Conservation (phyloP, 2,329 filamentous ascomycete species). For the Colletotrichum australisinense region DNA sequence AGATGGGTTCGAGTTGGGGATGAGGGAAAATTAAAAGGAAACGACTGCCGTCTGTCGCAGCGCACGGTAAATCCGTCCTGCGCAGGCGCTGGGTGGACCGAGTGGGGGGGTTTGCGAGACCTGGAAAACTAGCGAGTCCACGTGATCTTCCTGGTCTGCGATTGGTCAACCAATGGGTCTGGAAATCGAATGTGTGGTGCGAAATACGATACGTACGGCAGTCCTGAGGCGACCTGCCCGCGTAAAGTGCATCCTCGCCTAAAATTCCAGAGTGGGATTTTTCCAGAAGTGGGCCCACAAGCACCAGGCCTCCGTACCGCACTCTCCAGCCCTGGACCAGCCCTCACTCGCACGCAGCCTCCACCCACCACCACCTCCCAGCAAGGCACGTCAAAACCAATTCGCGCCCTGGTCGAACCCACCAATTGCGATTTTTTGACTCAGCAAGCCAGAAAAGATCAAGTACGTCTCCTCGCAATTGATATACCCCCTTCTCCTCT, state of each 20-base stretch:
- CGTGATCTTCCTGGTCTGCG: accelerated
- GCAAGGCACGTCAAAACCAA: not conserved
- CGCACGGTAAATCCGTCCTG: slow-evolving; percentile 16
- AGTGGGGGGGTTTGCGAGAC: slow-evolving; percentile 43
- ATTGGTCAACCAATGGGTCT: not conserved
- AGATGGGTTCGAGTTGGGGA: slow-evolving; percentile 58
- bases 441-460: slow-evolving; percentile 37
- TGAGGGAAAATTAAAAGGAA: slow-evolving; percentile 42
- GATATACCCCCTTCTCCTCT: not conserved
- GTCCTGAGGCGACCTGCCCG: not conserved
- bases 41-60: not conserved
- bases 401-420: slow-evolving; percentile 3
- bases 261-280: slow-evolving; percentile 2
- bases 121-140: slow-evolving; percentile 41
- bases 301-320: not conserved
- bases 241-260: not conserved
- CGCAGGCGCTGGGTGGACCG: not conserved
- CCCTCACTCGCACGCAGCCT: slow-evolving; percentile 16
- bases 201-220: not conserved
- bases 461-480: slow-evolving; percentile 34
- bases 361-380: not conserved
- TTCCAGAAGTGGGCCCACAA: not conserved
- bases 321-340: slow-evolving; percentile 13
- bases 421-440: slow-evolving; percentile 26
- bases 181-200: not conserved